These are phyloP conservation scores for Paramecium sexaurelia DNA, from an alignment of 73 alveolate genomes.

Conservation along the genomic window DNA sequence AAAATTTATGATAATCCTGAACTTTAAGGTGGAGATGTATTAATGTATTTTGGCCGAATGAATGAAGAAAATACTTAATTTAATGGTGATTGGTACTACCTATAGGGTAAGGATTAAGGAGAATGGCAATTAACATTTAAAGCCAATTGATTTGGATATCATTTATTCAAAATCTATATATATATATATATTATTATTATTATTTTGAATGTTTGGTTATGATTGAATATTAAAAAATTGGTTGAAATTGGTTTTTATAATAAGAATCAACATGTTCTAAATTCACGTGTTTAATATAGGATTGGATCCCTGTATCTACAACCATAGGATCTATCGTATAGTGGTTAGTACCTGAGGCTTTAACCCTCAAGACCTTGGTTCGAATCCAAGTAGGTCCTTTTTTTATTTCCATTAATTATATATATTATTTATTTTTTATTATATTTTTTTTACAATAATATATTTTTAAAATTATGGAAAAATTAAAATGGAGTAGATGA, in stretches of 20 bases:
- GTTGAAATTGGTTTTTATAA: not conserved
- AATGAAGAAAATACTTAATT: not conserved
- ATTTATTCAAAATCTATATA: not conserved
- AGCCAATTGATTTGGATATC: not conserved
- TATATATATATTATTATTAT: not conserved
- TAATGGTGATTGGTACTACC: not conserved
- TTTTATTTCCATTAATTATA: not conserved
- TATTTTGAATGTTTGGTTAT: too few species aligned
- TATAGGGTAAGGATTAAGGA: not conserved
- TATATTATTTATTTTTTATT: not conserved
- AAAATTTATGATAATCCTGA: not conserved
- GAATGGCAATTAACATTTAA: not conserved
- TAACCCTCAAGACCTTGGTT: slow-evolving; percentile 67
- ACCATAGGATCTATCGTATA: slow-evolving; percentile 61
- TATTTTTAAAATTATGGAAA: not conserved
- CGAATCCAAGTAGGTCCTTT: slow-evolving; percentile 66
- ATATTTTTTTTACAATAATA: not conserved
- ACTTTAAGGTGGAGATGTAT: not conserved
- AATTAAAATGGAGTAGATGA: too few species aligned
- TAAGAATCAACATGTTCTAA: not conserved
- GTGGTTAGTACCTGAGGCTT: slow-evolving; percentile 66
- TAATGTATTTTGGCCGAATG: not conserved
- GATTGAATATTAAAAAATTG: too few species aligned
- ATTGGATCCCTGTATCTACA: too few species aligned
- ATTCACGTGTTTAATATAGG: not conserved